Conservation (phyloP, 2,329 filamentous ascomycete species). For the Aspergillus tubingensis region DNA sequence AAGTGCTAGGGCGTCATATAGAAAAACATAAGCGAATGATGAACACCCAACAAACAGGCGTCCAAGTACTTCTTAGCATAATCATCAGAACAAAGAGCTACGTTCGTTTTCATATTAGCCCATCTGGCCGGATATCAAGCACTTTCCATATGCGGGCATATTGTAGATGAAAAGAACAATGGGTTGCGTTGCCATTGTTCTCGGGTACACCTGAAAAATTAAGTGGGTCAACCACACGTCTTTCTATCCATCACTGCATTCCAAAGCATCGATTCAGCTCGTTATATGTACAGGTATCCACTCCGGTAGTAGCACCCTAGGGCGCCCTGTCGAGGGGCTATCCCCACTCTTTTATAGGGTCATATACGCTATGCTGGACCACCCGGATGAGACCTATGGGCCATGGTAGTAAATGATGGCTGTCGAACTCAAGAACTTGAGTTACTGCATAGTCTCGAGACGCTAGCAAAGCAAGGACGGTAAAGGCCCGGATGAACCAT, state of each 20-base stretch:
- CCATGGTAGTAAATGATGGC: not conserved
- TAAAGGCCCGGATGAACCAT: not conserved
- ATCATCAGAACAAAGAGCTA: not conserved
- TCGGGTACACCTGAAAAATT: not conserved
- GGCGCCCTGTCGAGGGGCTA: not conserved
- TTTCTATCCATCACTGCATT: constrained; percentile 14
- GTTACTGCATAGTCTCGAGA: not conserved
- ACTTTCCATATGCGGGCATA: constrained; percentile 23
- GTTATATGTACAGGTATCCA: constrained; percentile 4
- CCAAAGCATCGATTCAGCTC: constrained; percentile 3
- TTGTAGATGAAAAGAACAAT: constrained; percentile 26
- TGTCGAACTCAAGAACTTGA: not conserved
- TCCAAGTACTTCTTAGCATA: not conserved
- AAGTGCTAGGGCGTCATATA: not conserved
- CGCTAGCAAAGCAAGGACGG: constrained; percentile 1
- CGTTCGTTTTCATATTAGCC: not conserved
- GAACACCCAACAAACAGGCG: not conserved
- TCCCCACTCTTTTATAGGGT: not conserved
- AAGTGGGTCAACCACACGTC: constrained; percentile 3
- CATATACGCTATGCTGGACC: not conserved
- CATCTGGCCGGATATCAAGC: not conserved
- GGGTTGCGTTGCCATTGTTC: constrained; percentile 26
- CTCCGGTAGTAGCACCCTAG: not conserved
- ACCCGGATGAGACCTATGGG: not conserved
- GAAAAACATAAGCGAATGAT: not conserved